Evolutionary conservation across 2,329 filamentous ascomycete genomes (phyloP).

Genomic region (Exophiala lecanii-corni): DNA sequence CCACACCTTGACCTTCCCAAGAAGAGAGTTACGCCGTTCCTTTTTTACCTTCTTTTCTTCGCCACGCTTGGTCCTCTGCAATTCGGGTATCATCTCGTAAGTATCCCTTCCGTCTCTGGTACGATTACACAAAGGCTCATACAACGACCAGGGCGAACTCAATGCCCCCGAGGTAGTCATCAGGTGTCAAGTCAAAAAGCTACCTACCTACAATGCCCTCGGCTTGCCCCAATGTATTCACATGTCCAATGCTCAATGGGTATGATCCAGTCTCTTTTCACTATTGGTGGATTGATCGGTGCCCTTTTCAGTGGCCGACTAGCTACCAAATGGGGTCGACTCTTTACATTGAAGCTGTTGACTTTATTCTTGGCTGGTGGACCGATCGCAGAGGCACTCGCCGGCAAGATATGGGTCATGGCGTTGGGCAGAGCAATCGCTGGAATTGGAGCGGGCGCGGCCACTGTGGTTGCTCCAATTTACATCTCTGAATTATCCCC

Average conservation of each 20-base stretch:
- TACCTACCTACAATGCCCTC: conserved; percentile 26
- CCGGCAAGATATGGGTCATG: conserved; percentile 63
- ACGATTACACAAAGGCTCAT: conserved; percentile 32
- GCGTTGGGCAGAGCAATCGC: conserved; percentile 71
- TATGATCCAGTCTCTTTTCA: conserved; percentile 84
- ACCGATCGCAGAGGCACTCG: conserved; percentile 68
- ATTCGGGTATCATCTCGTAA: conserved; percentile 88
- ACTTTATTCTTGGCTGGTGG: conserved; percentile 72
- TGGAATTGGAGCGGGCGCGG: conserved; percentile 78
- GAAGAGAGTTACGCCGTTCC: conserved; percentile 27
- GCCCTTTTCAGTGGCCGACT: conserved; percentile 75
- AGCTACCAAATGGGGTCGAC: conserved; percentile 71
- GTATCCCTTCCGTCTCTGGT: conserved; percentile 22
- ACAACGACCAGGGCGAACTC: conserved; percentile 71
- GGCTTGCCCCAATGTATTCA: conserved; percentile 67
- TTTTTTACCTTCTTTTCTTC: conserved; percentile 69
- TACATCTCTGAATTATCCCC: conserved; percentile 93
- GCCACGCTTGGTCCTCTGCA: conserved; percentile 83
- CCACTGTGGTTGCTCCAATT: conserved; percentile 87
- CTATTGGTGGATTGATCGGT: conserved; percentile 78
- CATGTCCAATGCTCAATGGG: conserved; percentile 78
- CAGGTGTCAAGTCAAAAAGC: conserved; percentile 66
- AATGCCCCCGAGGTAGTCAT: conserved; percentile 93
- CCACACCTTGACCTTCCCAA: conserved; percentile 1
- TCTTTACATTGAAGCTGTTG: conserved; percentile 71